Percentiles rank a stretch among this genome's conserved stretches.
Conservation (phyloP, 129 eudicot species). For the Apium graveolens region DNA sequence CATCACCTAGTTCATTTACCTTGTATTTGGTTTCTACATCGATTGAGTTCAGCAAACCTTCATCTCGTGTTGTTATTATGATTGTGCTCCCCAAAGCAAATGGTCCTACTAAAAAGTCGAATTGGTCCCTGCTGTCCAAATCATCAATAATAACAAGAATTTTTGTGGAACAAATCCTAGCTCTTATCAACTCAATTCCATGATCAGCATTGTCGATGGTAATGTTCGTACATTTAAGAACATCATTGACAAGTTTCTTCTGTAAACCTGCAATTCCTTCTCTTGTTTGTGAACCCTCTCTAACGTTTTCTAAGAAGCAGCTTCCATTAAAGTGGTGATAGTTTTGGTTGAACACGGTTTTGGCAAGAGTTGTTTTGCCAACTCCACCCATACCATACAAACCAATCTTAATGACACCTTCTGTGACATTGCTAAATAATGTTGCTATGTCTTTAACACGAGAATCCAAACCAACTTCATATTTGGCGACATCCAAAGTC, state of each 20-base stretch:
- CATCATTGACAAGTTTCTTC: neutral
- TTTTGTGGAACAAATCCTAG: neutral
- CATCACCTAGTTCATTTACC: neutral
- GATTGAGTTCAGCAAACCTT: neutral
- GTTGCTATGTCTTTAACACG: neutral
- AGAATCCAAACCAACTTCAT: neutral
- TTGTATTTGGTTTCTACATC: conserved; percentile 1
- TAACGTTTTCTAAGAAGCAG: neutral
- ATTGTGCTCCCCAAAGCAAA: conserved; percentile 13
- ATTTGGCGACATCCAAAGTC: neutral
- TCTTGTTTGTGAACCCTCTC: neutral
- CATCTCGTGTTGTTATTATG: conserved; percentile 16
- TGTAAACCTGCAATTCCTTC: neutral
- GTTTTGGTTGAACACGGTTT: neutral
- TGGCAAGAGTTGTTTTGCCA: neutral
- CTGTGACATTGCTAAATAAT: neutral
- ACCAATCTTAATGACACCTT: neutral
- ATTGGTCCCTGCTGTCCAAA: neutral
- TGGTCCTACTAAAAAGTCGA: neutral
- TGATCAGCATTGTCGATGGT: neutral
- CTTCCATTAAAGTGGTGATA: neutral
- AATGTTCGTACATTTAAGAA: neutral
- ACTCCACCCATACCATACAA: neutral
- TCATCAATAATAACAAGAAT: neutral
- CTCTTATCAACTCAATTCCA: neutral